These are phyloP conservation scores for Ganoderma sinense DNA, from an alignment of 1,284 basidiomycete genomes.

Conservation along the genomic window DNA sequence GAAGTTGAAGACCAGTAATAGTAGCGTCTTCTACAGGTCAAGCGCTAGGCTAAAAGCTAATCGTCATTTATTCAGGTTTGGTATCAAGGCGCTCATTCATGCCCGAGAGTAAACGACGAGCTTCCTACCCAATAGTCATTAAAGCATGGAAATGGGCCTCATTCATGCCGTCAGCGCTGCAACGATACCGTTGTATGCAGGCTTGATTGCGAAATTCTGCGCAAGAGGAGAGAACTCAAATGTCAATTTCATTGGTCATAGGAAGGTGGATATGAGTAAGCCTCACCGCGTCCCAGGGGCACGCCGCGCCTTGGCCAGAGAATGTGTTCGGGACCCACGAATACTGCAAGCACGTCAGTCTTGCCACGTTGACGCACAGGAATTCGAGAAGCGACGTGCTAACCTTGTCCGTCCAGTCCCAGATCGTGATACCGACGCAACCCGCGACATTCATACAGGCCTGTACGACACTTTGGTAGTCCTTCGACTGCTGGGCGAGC, in stretches of 20 bases:
- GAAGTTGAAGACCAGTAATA: too few relatives aligned
- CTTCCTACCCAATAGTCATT: too few relatives aligned
- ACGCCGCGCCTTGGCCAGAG: constrained; percentile 45
- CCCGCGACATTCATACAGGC: constrained; percentile 51
- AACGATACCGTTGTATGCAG: constrained; percentile 35
- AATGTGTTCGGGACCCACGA: constrained; percentile 46
- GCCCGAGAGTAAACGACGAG: too few relatives aligned
- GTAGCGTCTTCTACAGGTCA: too few relatives aligned
- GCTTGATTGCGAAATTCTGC: constrained; percentile 34
- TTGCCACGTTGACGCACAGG: neutral
- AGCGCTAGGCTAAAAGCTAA: too few relatives aligned
- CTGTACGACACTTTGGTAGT: constrained; percentile 53
- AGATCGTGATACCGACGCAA: constrained; percentile 56
- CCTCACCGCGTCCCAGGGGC: constrained; percentile 44
- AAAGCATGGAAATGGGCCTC: neutral
- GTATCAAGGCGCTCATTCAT: too few relatives aligned
- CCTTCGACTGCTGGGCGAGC: constrained; percentile 57
- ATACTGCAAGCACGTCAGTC: constrained; percentile 33
- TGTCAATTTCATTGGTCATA: neutral
- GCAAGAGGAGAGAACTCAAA: neutral
- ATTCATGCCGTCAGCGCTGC: constrained; percentile 20
- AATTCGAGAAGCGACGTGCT: neutral
- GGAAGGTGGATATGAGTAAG: neutral
- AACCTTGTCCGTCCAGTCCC: constrained; percentile 55
- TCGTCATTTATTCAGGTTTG: too few relatives aligned